phyloP scores from a whole-genome alignment of 2,329 filamentous ascomycete genomes.

The Venturiaceae sp. region DNA sequence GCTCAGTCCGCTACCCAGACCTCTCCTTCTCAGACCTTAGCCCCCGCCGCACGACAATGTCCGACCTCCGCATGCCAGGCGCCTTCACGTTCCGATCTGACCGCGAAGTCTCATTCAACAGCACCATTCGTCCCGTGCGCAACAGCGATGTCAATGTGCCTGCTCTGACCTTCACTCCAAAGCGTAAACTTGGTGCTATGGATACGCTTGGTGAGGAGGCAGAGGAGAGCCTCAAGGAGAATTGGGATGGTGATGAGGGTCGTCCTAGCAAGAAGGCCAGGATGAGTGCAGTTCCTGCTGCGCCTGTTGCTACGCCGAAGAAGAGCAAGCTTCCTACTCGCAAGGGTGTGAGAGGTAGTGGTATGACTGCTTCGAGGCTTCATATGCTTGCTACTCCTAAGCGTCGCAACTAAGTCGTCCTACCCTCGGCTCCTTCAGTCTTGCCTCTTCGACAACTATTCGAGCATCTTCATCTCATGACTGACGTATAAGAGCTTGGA shows the following conservation, averaged over 20 bases:
- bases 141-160: conserved; percentile 27
- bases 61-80: conserved; percentile 21
- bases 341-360: conserved; percentile 17
- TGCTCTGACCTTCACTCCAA: conserved; percentile 15
- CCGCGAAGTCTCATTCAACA: conserved; percentile 32
- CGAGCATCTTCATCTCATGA: neutral
- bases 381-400: conserved; percentile 28
- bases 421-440: neutral
- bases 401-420: conserved; percentile 6
- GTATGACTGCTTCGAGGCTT: conserved; percentile 26
- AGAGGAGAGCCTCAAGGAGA: conserved; percentile 6
- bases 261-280: conserved; percentile 11
- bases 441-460: neutral
- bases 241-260: conserved; percentile 1
- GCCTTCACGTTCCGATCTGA: conserved; percentile 40
- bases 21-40: conserved; percentile 17
- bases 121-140: conserved; percentile 30
- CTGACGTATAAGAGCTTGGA: neutral
- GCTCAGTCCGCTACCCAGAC: conserved; percentile 25
- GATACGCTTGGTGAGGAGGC: conserved; percentile 3
- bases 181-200: conserved; percentile 13
- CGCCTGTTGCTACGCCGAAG: neutral
- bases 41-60: conserved; percentile 11
- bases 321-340: neutral
- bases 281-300: conserved; percentile 2